Conservation (phyloP, 2,329 filamentous ascomycete genomes). For the Colletotrichum phormii region DNA sequence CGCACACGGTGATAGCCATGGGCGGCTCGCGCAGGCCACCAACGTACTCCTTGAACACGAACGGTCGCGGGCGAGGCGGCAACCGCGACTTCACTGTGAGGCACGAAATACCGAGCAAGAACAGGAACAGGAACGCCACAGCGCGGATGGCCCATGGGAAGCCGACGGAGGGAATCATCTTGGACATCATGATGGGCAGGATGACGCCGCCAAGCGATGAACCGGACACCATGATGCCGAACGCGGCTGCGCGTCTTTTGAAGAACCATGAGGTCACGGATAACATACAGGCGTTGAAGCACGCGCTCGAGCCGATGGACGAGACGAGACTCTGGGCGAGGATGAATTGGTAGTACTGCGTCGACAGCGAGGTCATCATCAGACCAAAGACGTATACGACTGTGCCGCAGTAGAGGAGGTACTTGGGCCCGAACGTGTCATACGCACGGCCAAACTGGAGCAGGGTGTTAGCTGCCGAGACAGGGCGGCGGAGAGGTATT, state of each 20-base stretch:
- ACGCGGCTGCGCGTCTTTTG: constrained; percentile 61
- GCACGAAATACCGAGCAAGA: constrained; percentile 48
- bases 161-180: constrained; percentile 61
- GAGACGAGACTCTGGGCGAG: constrained; percentile 55
- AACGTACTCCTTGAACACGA: constrained; percentile 60
- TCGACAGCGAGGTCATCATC: constrained; percentile 71
- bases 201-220: constrained; percentile 66
- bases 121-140: constrained; percentile 59
- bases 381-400: constrained; percentile 71
- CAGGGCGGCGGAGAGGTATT: background rate
- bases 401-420: constrained; percentile 64
- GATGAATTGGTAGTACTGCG: constrained; percentile 58
- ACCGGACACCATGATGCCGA: constrained; percentile 65
- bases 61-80: constrained; percentile 57
- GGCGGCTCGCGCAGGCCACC: constrained; percentile 58
- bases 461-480: background rate
- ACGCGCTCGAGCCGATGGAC: constrained; percentile 54
- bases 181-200: constrained; percentile 70
- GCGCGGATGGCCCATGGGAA: constrained; percentile 62
- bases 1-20: constrained; percentile 56
- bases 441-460: constrained; percentile 67
- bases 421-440: constrained; percentile 73
- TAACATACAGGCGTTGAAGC: constrained; percentile 57
- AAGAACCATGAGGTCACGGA: constrained; percentile 64
- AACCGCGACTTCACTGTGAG: constrained; percentile 53